A percentile compares a stretch with the other conserved stretches of the same genome.
Evolutionary conservation across 768 basidiomycete species (phyloP).

Genomic region (Suillus cothurnatus): DNA sequence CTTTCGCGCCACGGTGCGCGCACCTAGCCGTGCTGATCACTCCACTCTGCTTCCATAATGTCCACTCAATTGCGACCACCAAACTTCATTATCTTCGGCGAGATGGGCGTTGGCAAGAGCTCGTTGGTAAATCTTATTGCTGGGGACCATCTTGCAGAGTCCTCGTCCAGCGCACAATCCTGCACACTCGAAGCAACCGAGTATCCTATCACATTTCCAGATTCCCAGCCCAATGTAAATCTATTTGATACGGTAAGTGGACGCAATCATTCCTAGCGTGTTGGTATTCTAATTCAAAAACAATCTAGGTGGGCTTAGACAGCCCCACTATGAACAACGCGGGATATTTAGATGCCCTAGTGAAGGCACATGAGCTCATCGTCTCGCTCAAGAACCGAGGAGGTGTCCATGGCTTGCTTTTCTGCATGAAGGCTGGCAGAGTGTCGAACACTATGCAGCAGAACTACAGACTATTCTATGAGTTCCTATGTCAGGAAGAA

Average conservation of each 20-base stretch:
- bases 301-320: slow-evolving; percentile 25
- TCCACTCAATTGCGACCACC: not conserved
- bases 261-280: not conserved
- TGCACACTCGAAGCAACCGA: slow-evolving; percentile 10
- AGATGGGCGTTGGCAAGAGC: slow-evolving; percentile 16
- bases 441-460: slow-evolving; percentile 29
- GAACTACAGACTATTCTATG: slow-evolving; percentile 36
- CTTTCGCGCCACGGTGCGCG: not conserved
- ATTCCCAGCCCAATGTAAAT: not conserved
- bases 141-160: not conserved
- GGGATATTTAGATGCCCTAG: slow-evolving; percentile 27
- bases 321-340: slow-evolving; percentile 28
- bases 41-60: not conserved
- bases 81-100: slow-evolving; percentile 14
- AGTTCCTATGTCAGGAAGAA: slow-evolving; percentile 35
- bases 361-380: slow-evolving; percentile 36
- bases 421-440: slow-evolving; percentile 34
- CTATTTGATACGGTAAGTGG: not conserved
- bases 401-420: slow-evolving; percentile 43
- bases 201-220: not conserved
- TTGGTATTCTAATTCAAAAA: not conserved
- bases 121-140: slow-evolving; percentile 15
- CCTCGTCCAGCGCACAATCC: slow-evolving; percentile 3
- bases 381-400: slow-evolving; percentile 30
- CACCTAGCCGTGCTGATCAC: not conserved